phyloP scores from a whole-genome alignment of 2,329 filamentous ascomycete genomes.

The Cryoendolithus antarcticus region DNA sequence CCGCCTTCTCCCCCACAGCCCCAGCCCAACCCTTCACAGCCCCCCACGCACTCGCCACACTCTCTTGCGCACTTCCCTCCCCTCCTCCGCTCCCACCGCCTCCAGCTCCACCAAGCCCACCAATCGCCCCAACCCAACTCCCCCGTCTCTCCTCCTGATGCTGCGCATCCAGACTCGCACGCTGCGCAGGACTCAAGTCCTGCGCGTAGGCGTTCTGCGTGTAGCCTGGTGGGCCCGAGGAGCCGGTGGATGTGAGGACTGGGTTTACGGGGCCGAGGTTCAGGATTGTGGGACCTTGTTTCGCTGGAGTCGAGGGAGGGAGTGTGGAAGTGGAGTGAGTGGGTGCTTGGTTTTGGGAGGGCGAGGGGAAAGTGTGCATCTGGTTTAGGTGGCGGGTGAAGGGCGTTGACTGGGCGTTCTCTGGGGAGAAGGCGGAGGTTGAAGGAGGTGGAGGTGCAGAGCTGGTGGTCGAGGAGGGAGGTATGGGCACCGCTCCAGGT shows the following conservation, averaged over 20 bases:
- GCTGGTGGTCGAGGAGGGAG: constrained; percentile 11
- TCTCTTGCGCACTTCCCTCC: constrained; percentile 11
- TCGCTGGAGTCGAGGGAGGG: constrained; percentile 2
- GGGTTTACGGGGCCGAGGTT: constrained; percentile 23
- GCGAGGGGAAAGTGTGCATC: constrained; percentile 27
- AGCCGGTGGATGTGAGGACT: constrained; percentile 16
- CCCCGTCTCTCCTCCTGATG: constrained; percentile 15
- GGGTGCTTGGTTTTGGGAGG: constrained; percentile 17
- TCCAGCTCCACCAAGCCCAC: constrained; percentile 25
- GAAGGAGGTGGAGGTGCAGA: constrained; percentile 29
- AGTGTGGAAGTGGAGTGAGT: constrained; percentile 25
- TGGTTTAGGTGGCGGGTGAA: constrained; percentile 4
- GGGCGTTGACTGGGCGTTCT: constrained; percentile 1
- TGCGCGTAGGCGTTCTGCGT: constrained; percentile 33
- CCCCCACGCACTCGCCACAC: constrained; percentile 20
- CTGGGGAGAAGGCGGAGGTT: constrained; percentile 6
- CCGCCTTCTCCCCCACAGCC: constrained; percentile 28
- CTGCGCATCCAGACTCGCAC: constrained; percentile 21
- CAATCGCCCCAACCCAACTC: constrained; percentile 12
- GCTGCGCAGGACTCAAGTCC: constrained; percentile 25
- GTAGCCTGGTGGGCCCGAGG: constrained; percentile 36
- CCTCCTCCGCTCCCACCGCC: constrained; percentile 24
- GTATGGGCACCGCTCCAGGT: constrained; percentile 29
- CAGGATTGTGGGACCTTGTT: constrained; percentile 24
- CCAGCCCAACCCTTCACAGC: constrained; percentile 32